A percentile compares a stretch with the other conserved stretches of the same genome.
These are phyloP conservation scores for Vigna angularis DNA, from an alignment of 306 rosid genomes.

Conservation along the genomic window DNA sequence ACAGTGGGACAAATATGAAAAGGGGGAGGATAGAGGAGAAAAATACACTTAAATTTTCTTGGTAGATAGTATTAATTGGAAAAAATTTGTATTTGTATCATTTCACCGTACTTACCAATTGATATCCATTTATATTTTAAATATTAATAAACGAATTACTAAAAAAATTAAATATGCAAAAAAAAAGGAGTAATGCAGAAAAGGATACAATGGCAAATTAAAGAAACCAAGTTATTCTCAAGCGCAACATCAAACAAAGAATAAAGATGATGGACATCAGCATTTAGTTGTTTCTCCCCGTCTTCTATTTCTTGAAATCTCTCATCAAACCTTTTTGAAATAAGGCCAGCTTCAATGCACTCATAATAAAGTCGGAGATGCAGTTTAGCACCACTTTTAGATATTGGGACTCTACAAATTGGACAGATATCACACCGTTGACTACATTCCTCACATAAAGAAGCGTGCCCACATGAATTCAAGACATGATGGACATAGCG, in stretches of 20 bases:
- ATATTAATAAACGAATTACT: neutral
- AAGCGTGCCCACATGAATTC: slow-evolving; percentile 91
- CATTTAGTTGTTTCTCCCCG: slow-evolving; percentile 70
- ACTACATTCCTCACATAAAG: slow-evolving; percentile 93
- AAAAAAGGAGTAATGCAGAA: slow-evolving; percentile 11
- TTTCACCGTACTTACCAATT: slow-evolving; percentile 21
- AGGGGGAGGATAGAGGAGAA: neutral
- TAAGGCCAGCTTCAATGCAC: slow-evolving; percentile 86
- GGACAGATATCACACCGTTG: slow-evolving; percentile 93
- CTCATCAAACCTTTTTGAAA: slow-evolving; percentile 82
- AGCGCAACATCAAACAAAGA: slow-evolving; percentile 93
- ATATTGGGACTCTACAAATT: slow-evolving; percentile 78
- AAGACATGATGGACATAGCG: slow-evolving; percentile 75
- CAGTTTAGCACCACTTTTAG: slow-evolving; percentile 61
- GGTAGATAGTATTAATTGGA: slow-evolving; percentile 17
- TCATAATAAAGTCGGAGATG: slow-evolving; percentile 82
- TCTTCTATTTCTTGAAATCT: slow-evolving; percentile 80
- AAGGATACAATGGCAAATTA: slow-evolving; percentile 98
- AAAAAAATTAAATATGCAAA: slow-evolving; percentile 3
- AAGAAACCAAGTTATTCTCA: slow-evolving; percentile 88
- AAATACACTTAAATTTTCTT: slow-evolving; percentile 10
- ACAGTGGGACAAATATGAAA: neutral
- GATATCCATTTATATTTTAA: neutral
- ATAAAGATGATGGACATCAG: slow-evolving; percentile 86
- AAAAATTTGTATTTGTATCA: slow-evolving; percentile 3